These are phyloP conservation scores for Aspergillaceae sp. DNA, from an alignment of 2,329 filamentous ascomycete genomes.

Conservation along the genomic window DNA sequence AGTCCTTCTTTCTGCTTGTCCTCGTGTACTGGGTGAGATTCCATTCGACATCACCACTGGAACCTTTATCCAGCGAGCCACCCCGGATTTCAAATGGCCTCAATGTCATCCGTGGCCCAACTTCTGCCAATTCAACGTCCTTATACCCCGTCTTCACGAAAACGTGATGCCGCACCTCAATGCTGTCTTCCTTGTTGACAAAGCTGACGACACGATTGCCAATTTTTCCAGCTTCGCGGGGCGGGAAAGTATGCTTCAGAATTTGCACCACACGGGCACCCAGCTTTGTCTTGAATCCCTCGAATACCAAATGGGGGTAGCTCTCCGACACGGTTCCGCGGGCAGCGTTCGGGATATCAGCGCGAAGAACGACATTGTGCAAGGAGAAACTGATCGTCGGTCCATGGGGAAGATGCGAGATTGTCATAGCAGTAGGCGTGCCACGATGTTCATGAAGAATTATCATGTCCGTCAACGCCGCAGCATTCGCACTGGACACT, in stretches of 20 bases:
- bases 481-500: constrained; percentile 69
- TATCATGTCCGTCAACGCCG: constrained; percentile 74
- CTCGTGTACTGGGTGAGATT: constrained; percentile 90
- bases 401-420: constrained; percentile 81
- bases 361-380: constrained; percentile 85
- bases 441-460: constrained; percentile 88
- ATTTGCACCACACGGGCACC: constrained; percentile 81
- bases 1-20: constrained; percentile 91
- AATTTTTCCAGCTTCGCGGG: constrained; percentile 73
- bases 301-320: constrained; percentile 92
- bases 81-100: constrained; percentile 84
- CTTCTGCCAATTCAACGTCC: constrained; percentile 78
- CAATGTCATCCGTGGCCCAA: constrained; percentile 96
- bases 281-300: constrained; percentile 75
- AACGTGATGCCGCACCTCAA: constrained; percentile 87
- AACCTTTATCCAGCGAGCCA: constrained; percentile 78
- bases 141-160: constrained; percentile 90
- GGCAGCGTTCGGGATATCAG: constrained; percentile 82
- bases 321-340: constrained; percentile 83
- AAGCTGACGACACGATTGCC: constrained; percentile 88
- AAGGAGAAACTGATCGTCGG: constrained; percentile 81
- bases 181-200: constrained; percentile 78
- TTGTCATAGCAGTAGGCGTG: constrained; percentile 78
- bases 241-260: constrained; percentile 88
- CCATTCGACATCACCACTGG: constrained; percentile 95